Base-by-base conservation (phyloP, 2,329 filamentous ascomycete species). In the Colletotrichum higginsianum region DNA sequence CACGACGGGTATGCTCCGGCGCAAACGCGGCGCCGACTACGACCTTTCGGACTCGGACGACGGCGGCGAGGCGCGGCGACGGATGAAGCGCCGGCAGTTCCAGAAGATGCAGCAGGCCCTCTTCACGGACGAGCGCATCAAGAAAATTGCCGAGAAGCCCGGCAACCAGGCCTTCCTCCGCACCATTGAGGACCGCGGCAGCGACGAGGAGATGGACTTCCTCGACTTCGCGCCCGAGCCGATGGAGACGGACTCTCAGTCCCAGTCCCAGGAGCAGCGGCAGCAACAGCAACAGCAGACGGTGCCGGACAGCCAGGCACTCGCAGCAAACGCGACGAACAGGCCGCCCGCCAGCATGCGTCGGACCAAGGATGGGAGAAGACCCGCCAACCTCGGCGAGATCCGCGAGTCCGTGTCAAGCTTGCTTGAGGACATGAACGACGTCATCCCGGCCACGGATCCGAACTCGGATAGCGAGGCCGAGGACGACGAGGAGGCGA, bases 41-140 rank as follows among this genome's bases (percentile, higher is more conserved):
- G 93, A 96, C 76, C 88, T 97, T 26, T 95, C 94, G 6, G 96
- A 98, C 80, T 96, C 94, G 2, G 96, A 98, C 75, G 96, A 98
- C 76, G 94, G 93, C 74, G 90, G 92, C 21, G 93, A 96, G 77
- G 90, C 92, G 40, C 89, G 91, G 55, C 90, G 93, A 56, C 91
- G 94, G 61, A 91, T 93, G 85, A 98, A 97, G 85, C 92, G 94
- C 63, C 89, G 92, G 49, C 94, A 98, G 78, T 97, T 97, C 81
- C 93, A 93, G 46, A 94, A 94, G 83, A 97, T 98, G 93, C 93
- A 95, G 67, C 95, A 94, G 80, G 93, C 95, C 8, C 87, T 99
- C 11, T 89, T 98, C 57, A 88, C 93, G 30, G 95, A 98, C 77
- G 95, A 98, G 80, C 94, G 94, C 47, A 90, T 99, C 76, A 94